These are phyloP conservation scores for Salvia hispanica DNA, from an alignment of 257 asterid species.

Conservation along the genomic window DNA sequence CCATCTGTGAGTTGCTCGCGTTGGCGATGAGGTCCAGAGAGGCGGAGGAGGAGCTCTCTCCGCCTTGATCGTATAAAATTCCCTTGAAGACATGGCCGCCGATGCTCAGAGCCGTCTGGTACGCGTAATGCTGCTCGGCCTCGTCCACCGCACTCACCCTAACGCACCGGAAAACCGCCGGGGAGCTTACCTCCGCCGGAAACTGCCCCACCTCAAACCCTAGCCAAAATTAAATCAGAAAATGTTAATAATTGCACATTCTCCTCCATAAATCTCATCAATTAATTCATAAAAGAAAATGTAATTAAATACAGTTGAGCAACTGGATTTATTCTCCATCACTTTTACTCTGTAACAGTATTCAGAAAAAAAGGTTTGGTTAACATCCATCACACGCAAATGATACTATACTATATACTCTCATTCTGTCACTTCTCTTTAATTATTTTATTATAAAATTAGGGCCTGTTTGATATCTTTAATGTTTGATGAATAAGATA, in stretches of 20 bases:
- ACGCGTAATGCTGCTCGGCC: constrained; percentile 47
- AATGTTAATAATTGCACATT: no score
- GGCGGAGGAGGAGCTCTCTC: constrained; percentile 39
- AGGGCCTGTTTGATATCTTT: no score
- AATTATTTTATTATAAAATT: no score
- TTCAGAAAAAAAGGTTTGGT: constrained; percentile 7
- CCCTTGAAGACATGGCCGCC: constrained; percentile 65
- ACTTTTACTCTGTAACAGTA: constrained; percentile 40
- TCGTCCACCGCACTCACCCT: constrained; percentile 49
- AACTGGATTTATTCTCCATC: constrained; percentile 30
- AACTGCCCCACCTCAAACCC: constrained; percentile 49
- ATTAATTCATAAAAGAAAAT: not conserved
- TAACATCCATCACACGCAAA: constrained; percentile 33
- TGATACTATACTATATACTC: not conserved
- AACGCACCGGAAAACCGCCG: constrained; percentile 55
- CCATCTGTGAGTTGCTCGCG: constrained; percentile 18
- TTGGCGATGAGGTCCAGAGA: constrained; percentile 42
- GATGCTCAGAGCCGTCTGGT: constrained; percentile 56
- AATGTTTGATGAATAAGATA: no score
- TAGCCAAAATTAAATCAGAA: not conserved
- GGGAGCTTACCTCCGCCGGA: constrained; percentile 48
- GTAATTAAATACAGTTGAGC: no score
- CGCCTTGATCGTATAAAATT: constrained; percentile 59
- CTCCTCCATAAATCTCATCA: not conserved
- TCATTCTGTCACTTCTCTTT: no score